Conservation (phyloP, 495 filamentous ascomycete species). For the Talaromyces thailandensis region DNA sequence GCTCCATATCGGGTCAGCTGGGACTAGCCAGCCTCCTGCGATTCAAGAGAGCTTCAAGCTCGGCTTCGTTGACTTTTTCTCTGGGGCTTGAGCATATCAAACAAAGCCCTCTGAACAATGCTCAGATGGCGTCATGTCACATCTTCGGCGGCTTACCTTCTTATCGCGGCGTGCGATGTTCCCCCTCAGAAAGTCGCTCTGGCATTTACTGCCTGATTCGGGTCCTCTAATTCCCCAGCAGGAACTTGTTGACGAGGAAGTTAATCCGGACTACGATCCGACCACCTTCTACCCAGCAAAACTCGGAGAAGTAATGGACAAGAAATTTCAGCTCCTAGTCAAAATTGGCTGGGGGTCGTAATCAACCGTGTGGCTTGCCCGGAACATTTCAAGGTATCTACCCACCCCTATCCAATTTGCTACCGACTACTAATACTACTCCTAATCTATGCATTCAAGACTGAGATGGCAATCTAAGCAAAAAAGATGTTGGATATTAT, state of each 20-base stretch:
- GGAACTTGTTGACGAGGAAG: conserved; percentile 27
- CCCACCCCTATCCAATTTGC: conserved; percentile 7
- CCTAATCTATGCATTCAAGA: conserved; percentile 10
- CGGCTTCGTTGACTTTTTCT: too few species aligned
- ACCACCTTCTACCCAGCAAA: conserved; percentile 34
- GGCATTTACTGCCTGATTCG: not conserved
- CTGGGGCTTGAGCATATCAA: too few species aligned
- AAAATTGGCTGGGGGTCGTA: conserved; percentile 38
- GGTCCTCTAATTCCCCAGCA: conserved; percentile 18
- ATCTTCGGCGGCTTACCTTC: not conserved
- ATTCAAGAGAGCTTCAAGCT: too few species aligned
- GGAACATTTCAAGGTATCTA: conserved; percentile 23
- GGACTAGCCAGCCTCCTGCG: too few species aligned
- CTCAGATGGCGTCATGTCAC: not conserved
- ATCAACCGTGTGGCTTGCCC: conserved; percentile 41
- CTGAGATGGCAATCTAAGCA: conserved; percentile 15
- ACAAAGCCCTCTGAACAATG: not conserved
- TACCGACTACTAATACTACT: conserved; percentile 3
- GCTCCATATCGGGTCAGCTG: too few species aligned
- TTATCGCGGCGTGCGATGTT: not conserved
- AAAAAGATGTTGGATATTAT: too few species aligned
- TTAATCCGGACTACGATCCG: conserved; percentile 25
- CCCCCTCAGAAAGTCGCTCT: not conserved
- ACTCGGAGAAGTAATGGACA: conserved; percentile 28
- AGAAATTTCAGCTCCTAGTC: conserved; percentile 28